Evolutionary conservation across 2,329 filamentous ascomycete species (phyloP).

Genomic region (Neopestalotiopsis clavispora): DNA sequence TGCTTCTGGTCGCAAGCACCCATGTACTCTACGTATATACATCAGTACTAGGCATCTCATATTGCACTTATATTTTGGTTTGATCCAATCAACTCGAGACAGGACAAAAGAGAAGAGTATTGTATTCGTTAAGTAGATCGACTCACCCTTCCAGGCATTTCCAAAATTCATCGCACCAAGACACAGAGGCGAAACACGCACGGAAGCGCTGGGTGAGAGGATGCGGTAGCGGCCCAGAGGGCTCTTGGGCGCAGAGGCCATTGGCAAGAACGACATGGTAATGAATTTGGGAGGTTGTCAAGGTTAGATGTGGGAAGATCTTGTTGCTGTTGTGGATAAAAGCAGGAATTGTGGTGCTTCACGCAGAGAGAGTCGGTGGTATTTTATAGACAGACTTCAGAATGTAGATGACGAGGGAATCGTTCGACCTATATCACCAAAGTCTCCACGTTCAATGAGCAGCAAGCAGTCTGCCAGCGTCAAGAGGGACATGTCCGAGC

Average conservation of each 20-base stretch:
- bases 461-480: background rate
- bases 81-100: background rate
- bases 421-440: conserved; percentile 1
- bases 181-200: conserved; percentile 70
- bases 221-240: conserved; percentile 69
- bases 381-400: background rate
- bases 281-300: background rate
- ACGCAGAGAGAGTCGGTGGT: too few species aligned
- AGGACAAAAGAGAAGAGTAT: background rate
- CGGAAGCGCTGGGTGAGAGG: conserved; percentile 66
- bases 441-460: background rate
- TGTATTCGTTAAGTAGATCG: background rate
- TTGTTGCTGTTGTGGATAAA: background rate
- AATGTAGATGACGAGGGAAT: too few species aligned
- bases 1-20: conserved; percentile 68
- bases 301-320: background rate
- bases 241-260: conserved; percentile 58
- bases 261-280: conserved; percentile 15
- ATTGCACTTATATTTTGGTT: too few species aligned
- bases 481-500: background rate
- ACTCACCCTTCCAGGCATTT: conserved; percentile 49
- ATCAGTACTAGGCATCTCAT: background rate
- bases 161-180: conserved; percentile 66
- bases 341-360: too few species aligned
- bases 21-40: conserved; percentile 48